These are phyloP conservation scores for Aureobasidium sp. DNA, from an alignment of 2,329 filamentous ascomycete species.

Conservation along the genomic window DNA sequence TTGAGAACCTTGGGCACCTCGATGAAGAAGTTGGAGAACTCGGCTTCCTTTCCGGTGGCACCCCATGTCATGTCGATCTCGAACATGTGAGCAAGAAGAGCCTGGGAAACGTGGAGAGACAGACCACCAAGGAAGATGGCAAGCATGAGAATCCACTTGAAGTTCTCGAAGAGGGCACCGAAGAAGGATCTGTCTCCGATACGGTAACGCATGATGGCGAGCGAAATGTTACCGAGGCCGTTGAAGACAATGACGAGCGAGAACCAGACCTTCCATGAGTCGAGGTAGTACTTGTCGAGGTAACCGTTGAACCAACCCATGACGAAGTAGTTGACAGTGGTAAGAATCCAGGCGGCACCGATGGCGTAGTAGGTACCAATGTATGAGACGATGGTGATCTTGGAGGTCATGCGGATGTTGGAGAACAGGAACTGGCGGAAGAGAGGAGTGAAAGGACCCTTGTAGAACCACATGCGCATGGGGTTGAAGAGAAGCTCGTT, in stretches of 20 bases:
- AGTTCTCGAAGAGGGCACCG: slow-evolving; percentile 43
- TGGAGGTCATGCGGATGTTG: slow-evolving; percentile 57
- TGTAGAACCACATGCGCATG: slow-evolving; percentile 50
- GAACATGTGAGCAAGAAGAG: slow-evolving; percentile 73
- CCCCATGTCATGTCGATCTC: slow-evolving; percentile 82
- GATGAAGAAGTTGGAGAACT: slow-evolving; percentile 76
- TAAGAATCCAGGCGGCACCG: slow-evolving; percentile 57
- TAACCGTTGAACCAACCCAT: slow-evolving; percentile 63
- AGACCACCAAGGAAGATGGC: slow-evolving; percentile 80
- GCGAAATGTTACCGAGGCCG: slow-evolving; percentile 49
- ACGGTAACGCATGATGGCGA: slow-evolving; percentile 56
- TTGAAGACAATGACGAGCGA: slow-evolving; percentile 58
- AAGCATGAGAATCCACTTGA: slow-evolving; percentile 55
- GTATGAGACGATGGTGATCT: slow-evolving; percentile 63
- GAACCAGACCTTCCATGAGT: slow-evolving; percentile 56
- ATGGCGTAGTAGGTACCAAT: slow-evolving; percentile 64
- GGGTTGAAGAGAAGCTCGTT: slow-evolving; percentile 65
- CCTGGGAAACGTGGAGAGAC: slow-evolving; percentile 71
- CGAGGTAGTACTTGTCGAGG: slow-evolving; percentile 58
- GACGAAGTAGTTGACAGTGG: slow-evolving; percentile 60
- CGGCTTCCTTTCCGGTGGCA: slow-evolving; percentile 72
- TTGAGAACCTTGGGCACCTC: slow-evolving; percentile 71
- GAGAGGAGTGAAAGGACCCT: slow-evolving; percentile 56
- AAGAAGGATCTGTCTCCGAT: slow-evolving; percentile 46
- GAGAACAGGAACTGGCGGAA: slow-evolving; percentile 53